Percentiles rank a stretch among this genome's conserved stretches.
Conservation (phyloP, 176 grass and related monocot species). For the Raddia guianensis region DNA sequence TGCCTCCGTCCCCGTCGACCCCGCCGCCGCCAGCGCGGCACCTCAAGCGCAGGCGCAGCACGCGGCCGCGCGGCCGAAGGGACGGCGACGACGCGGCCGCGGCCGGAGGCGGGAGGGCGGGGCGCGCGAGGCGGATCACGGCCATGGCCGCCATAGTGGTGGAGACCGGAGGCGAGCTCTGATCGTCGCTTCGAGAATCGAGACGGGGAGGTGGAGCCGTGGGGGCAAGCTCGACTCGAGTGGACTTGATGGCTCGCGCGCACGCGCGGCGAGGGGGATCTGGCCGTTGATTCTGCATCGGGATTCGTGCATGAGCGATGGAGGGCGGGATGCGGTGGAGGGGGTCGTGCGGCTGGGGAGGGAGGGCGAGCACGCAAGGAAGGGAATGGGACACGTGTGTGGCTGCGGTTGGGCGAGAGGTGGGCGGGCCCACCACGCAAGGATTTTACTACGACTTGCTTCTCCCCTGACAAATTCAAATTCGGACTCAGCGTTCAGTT, state of each 20-base stretch:
- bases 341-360: conserved; percentile 21
- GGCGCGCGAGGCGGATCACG: conserved; percentile 46
- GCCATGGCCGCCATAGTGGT: conserved; percentile 43
- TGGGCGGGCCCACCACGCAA: background rate
- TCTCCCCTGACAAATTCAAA: too few relatives aligned
- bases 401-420: background rate
- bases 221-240: background rate
- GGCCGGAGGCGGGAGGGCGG: background rate
- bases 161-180: too few relatives aligned
- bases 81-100: background rate
- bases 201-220: background rate
- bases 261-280: background rate
- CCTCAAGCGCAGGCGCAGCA: conserved; percentile 30
- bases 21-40: conserved; percentile 27
- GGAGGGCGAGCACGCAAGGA: conserved; percentile 15
- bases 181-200: conserved; percentile 20
- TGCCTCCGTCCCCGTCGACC: background rate
- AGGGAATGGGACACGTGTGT: conserved; percentile 24
- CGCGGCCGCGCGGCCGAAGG: background rate
- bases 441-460: too few relatives aligned
- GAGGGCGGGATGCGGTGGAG: background rate
- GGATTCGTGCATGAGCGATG: background rate
- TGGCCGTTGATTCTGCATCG: background rate
- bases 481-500: too few relatives aligned
- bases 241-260: background rate